phyloP scores from a whole-genome alignment of 192 early-diverging fungal genomes.

The Backusella westeae region DNA sequence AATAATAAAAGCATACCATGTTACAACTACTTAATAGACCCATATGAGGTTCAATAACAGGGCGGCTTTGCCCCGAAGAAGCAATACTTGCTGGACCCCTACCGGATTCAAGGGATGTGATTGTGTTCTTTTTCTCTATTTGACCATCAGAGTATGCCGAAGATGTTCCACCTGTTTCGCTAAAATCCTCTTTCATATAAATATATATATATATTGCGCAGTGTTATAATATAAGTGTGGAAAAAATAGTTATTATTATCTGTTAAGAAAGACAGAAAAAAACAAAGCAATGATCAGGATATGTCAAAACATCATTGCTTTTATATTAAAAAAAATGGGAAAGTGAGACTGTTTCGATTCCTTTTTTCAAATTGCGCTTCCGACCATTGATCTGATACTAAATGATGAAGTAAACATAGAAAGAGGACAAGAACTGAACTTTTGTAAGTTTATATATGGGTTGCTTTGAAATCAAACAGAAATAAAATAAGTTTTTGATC shows the following conservation, averaged over 20 bases:
- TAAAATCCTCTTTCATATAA: background rate
- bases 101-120: slow-evolving; percentile 7
- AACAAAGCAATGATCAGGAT: no score
- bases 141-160: background rate
- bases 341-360: background rate
- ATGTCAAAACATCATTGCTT: background rate
- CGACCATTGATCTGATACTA: background rate
- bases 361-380: background rate
- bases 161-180: background rate
- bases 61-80: background rate
- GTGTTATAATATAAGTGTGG: no score
- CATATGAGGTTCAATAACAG: slow-evolving; percentile 28
- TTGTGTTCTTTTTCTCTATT: background rate
- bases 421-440: background rate
- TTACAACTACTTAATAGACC: slow-evolving; percentile 29
- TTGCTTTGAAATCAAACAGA: background rate
- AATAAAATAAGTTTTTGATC: no score
- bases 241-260: background rate
- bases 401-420: background rate
- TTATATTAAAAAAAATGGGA: slow-evolving; percentile 5
- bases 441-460: background rate
- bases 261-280: background rate
- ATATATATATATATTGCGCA: background rate
- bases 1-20: slow-evolving; percentile 20
- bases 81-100: background rate